These are phyloP conservation scores for Clausena lansium DNA, from an alignment of 345 rosid genomes.

Conservation along the genomic window DNA sequence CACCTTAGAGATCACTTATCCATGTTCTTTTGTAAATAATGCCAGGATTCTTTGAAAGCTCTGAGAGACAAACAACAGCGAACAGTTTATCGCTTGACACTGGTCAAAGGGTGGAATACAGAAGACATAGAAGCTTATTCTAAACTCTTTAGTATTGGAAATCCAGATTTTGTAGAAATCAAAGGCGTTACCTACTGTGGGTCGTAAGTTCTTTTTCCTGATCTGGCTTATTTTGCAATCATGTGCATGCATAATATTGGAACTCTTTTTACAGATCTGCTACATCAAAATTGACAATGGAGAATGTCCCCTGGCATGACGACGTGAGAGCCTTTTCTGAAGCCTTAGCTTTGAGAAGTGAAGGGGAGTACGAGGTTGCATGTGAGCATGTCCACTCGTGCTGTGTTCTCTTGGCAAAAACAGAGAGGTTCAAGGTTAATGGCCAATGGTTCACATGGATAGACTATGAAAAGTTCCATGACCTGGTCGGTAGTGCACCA, in stretches of 20 bases:
- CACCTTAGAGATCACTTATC: neutral
- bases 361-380: constrained; percentile 90
- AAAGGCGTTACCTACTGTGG: constrained; percentile 98
- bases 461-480: constrained; percentile 94
- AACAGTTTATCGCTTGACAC: constrained; percentile 87
- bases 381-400: constrained; percentile 96
- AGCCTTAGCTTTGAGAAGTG: constrained; percentile 67
- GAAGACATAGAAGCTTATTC: constrained; percentile 87
- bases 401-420: constrained; percentile 88
- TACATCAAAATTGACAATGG: constrained; percentile 95
- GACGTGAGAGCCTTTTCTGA: constrained; percentile 94
- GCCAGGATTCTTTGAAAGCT: constrained; percentile 81
- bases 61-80: constrained; percentile 83
- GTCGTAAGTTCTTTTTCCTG: constrained; percentile 47
- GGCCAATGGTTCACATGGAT: constrained; percentile 97
- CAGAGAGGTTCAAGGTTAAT: constrained; percentile 77
- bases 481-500: constrained; percentile 58
- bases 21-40: neutral
- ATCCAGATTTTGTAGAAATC: constrained; percentile 94
- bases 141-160: constrained; percentile 79
- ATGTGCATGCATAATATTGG: constrained; percentile 15
- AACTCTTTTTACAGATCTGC: constrained; percentile 57
- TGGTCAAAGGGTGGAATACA: constrained; percentile 96
- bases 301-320: constrained; percentile 95
- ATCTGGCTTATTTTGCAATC: constrained; percentile 8